phyloP scores from a whole-genome alignment of 345 rosid genomes.

The Euphorbia tirucalli region DNA sequence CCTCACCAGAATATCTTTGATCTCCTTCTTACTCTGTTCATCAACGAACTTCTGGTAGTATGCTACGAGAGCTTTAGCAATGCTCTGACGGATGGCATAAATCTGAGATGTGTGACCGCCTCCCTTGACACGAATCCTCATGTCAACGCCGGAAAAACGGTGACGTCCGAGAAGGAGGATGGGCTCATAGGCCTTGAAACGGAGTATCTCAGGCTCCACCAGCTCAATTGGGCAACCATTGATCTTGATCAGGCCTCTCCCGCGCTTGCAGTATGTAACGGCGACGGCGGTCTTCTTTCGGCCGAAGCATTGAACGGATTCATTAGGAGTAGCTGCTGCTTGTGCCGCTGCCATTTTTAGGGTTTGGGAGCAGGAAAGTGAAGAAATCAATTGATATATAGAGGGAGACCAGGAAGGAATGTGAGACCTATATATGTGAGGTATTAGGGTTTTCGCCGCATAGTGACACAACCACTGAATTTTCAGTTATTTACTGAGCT shows the following conservation, averaged over 20 bases:
- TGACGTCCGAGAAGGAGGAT: conserved; percentile 24
- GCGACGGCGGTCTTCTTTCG: conserved; percentile 30
- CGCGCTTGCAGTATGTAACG: conserved; percentile 25
- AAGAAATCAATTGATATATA: no score
- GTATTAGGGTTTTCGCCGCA: background rate
- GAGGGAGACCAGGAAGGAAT: background rate
- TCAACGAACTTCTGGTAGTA: conserved; percentile 82
- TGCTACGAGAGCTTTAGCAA: conserved; percentile 85
- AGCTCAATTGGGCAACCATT: conserved; percentile 30
- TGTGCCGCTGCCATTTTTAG: background rate
- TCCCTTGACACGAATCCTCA: conserved; percentile 71
- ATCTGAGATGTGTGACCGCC: conserved; percentile 92
- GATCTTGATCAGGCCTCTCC: conserved; percentile 28
- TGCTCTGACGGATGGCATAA: conserved; percentile 87
- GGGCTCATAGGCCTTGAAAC: conserved; percentile 28
- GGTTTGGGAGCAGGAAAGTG: background rate
- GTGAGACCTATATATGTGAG: no score
- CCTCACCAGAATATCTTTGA: conserved; percentile 71
- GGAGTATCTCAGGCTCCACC: conserved; percentile 29
- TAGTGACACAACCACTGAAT: background rate
- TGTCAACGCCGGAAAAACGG: conserved; percentile 26
- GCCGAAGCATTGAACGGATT: conserved; percentile 27
- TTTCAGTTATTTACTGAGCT: background rate
- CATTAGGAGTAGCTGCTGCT: conserved; percentile 11
- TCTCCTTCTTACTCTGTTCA: conserved; percentile 88